These are phyloP conservation scores for Niveomyces coronatus DNA, from an alignment of 2,329 filamentous ascomycete genomes.

Conservation along the genomic window DNA sequence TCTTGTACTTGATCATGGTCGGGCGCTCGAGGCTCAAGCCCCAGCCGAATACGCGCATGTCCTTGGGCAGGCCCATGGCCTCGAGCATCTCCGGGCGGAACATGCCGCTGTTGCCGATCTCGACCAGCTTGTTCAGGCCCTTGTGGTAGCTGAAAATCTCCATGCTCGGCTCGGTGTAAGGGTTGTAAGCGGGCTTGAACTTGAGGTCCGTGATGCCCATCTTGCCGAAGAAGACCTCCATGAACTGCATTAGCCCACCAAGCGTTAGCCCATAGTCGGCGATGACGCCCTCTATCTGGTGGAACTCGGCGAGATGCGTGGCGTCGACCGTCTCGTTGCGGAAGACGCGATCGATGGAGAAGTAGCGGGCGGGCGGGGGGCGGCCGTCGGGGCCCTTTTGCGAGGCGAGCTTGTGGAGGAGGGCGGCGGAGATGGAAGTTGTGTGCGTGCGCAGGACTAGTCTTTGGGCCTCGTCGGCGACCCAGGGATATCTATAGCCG, in stretches of 20 bases:
- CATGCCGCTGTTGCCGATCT: constrained; percentile 98
- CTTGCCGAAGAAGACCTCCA: constrained; percentile 91
- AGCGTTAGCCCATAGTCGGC: constrained; percentile 90
- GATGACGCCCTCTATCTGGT: constrained; percentile 97
- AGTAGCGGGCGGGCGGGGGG: constrained; percentile 72
- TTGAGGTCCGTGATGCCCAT: constrained; percentile 79
- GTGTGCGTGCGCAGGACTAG: constrained; percentile 94
- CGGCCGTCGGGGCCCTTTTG: constrained; percentile 63
- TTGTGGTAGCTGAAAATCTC: constrained; percentile 96
- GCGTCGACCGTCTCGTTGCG: constrained; percentile 95
- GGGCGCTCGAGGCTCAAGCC: constrained; percentile 85
- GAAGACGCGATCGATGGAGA: constrained; percentile 98
- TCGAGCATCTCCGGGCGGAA: constrained; percentile 97
- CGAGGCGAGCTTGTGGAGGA: constrained; percentile 80
- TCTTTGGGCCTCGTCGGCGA: constrained; percentile 71
- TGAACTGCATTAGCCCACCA: constrained; percentile 84
- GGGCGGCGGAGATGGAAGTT: constrained; percentile 80
- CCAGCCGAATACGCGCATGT: constrained; percentile 90
- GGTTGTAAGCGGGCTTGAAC: constrained; percentile 94
- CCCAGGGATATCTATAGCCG: constrained; percentile 93
- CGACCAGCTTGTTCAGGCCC: constrained; percentile 75
- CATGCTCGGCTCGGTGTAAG: constrained; percentile 92
- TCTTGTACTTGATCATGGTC: constrained; percentile 94
- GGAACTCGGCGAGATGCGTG: constrained; percentile 94
- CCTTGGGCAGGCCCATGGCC: constrained; percentile 83